A percentile compares a stretch with the other conserved stretches of the same genome.
These are phyloP conservation scores for Cunninghamia lanceolata DNA, from an alignment of 75 land plant genomes.

Conservation along the genomic window DNA sequence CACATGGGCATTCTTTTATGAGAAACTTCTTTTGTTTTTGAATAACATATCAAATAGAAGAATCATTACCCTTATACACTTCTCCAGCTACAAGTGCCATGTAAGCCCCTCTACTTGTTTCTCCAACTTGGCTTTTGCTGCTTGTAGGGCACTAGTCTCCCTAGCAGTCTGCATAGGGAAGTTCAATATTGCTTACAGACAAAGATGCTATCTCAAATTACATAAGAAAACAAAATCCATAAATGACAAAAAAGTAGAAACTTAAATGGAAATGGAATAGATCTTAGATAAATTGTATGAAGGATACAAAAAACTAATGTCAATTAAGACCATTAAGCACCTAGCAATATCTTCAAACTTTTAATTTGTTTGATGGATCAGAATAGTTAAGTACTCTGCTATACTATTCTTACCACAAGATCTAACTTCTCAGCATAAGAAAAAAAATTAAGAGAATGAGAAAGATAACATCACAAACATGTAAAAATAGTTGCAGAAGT, in stretches of 20 bases:
- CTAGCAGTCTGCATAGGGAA: slow-evolving; percentile 68
- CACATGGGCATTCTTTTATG: background rate
- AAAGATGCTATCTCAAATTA: background rate
- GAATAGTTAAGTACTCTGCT: background rate
- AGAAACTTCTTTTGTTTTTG: background rate
- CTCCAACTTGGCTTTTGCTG: slow-evolving; percentile 92
- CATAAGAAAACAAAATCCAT: background rate
- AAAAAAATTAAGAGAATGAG: no score
- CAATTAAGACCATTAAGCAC: background rate
- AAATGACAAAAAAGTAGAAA: background rate
- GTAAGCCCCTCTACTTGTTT: slow-evolving; percentile 98
- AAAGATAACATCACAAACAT: no score
- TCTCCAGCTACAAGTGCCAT: slow-evolving; percentile 93
- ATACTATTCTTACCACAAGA: background rate
- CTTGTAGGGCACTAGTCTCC: slow-evolving; percentile 98
- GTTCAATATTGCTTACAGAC: background rate
- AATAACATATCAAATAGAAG: no score
- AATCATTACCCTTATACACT: slow-evolving; percentile 75
- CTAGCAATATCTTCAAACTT: no score
- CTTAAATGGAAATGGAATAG: no score
- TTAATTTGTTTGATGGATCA: no score
- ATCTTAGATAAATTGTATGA: background rate
- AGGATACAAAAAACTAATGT: background rate
- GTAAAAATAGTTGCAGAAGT: no score
- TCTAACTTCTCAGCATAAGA: no score